A percentile compares a stretch with the other conserved stretches of the same genome.
Conservation (phyloP, 2,329 filamentous ascomycete genomes). For the Fusarium duplospermum region DNA sequence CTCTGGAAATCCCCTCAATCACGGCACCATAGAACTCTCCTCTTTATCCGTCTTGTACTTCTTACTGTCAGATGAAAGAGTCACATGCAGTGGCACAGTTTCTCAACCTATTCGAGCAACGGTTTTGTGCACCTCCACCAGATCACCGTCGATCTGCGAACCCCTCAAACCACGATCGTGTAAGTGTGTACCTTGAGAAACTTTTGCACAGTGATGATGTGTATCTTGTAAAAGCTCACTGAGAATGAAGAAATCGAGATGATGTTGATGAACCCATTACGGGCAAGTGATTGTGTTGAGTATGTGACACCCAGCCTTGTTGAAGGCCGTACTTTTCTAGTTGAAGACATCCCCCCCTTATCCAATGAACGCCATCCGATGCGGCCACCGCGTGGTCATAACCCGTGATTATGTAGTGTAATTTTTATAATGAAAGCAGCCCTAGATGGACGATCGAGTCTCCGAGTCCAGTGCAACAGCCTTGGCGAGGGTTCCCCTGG, state of each 20-base stretch:
- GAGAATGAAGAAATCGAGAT: neutral
- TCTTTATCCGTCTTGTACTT: constrained; percentile 1
- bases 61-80: neutral
- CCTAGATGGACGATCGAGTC: constrained; percentile 38
- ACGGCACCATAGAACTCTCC: neutral
- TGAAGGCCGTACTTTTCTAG: constrained; percentile 46
- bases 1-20: neutral
- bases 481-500: constrained; percentile 51
- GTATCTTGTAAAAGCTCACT: neutral
- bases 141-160: neutral
- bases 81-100: constrained; percentile 21
- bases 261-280: constrained; percentile 19
- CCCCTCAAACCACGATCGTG: constrained; percentile 5
- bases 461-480: constrained; percentile 53
- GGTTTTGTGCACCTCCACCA: constrained; percentile 9
- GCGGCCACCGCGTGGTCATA: constrained; percentile 36
- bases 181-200: constrained; percentile 7
- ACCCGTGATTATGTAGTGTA: constrained; percentile 40
- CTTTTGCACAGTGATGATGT: constrained; percentile 5
- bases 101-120: constrained; percentile 4
- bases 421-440: constrained; percentile 16
- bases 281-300: constrained; percentile 22
- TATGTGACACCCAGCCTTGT: constrained; percentile 39
- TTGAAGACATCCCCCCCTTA: constrained; percentile 39
- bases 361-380: constrained; percentile 44